Evolutionary conservation across 805 yeast species (phyloP), one percentile per base, ranked within the genome.

Genomic region (Ogataea pini): DNA sequence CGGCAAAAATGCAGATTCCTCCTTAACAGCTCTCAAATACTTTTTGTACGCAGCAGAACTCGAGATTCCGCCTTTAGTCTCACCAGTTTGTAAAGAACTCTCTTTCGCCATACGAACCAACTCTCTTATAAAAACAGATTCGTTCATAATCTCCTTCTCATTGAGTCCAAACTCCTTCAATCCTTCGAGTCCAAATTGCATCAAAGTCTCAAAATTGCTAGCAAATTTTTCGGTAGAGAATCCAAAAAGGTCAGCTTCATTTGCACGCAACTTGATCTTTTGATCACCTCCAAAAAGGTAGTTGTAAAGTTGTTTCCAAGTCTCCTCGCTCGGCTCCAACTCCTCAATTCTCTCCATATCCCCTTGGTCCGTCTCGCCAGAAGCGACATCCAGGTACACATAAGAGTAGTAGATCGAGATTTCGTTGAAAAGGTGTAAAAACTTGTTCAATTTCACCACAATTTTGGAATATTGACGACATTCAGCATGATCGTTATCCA

Each of bases 401-500:
- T 65, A 68, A 8, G 70, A 67, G 50, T 73, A 69, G 24, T 66
- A 64, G 19, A 66, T 61, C 1, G 83, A 77, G 45, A 79, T 75
- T 12, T 76, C 68, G 31, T 78, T 73, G 22, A 78, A 56, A 36
- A 57, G 68, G 57, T 53, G 68, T 49, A 69, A 65, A 34, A 73
- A 68, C 47, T 63, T 70, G 32, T 61, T 66, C 50, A 82, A 67
- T 49, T 75, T 78, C 25, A 78, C 71, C 47, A 70, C 70, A n/a
- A 82, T 64, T 56, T 83, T 78, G 9, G 87, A 77, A 25, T 76
- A 59, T 14, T 61, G 68, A 25, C 82, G 80, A 64, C 96, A 89
- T 2, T 66, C 69, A 22, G 69, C 68, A 54, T 76, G 77, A 52
- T 89, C 97, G 65, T 89, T 86, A 64, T 92, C 92, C 37, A 80